Percentiles rank a stretch among this genome's conserved stretches.
Conservation (phyloP, 2,329 filamentous ascomycete genomes). For the Xylaria sp. region DNA sequence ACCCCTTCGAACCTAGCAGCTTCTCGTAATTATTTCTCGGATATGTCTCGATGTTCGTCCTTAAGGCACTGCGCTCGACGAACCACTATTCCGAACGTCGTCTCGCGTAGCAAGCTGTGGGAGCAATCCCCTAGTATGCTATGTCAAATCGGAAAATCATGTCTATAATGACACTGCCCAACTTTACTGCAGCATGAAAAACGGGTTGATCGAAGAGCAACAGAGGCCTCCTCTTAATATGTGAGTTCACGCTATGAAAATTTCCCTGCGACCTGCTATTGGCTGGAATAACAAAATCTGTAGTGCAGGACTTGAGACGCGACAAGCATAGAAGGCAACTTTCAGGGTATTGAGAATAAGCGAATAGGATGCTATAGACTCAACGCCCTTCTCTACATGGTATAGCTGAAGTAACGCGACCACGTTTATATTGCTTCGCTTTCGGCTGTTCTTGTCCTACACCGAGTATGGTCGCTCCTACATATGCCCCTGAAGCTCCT, state of each 20-base stretch:
- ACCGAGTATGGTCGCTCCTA: not conserved
- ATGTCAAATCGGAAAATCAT: not conserved
- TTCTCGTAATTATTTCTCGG: too few species aligned
- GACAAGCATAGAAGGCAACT: not conserved
- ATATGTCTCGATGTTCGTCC: not conserved
- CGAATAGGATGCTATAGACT: not conserved
- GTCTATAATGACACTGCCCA: too few species aligned
- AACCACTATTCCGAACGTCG: not conserved
- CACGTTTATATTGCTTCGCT: not conserved
- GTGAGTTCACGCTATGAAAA: not conserved
- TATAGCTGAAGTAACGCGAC: not conserved
- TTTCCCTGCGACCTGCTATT: not conserved
- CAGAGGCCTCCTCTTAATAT: not conserved
- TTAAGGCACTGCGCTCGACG: not conserved
- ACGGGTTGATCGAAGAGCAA: not conserved
- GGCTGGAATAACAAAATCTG: not conserved
- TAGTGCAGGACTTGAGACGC: not conserved
- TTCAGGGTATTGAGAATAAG: not conserved
- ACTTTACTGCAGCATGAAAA: not conserved
- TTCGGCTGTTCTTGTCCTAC: not conserved
- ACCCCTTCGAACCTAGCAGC: too few species aligned
- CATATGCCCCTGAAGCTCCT: not conserved
- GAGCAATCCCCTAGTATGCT: not conserved
- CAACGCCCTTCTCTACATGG: not conserved
- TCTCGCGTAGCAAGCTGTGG: not conserved